Conservation (phyloP, 768 basidiomycete species). For the Boletus rubropictus region DNA sequence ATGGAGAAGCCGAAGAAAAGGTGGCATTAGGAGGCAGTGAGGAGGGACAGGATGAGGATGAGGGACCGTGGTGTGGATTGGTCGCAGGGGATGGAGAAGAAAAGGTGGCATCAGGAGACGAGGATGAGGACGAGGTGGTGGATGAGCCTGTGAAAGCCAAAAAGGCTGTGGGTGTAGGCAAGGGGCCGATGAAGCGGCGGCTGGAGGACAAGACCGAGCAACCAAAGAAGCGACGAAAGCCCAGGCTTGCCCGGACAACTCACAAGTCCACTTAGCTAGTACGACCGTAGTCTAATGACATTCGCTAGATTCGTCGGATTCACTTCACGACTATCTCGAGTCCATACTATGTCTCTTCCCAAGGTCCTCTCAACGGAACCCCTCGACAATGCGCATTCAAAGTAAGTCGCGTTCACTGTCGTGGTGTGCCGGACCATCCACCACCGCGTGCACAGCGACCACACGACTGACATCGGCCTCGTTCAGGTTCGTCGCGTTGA, state of each 20-base stretch:
- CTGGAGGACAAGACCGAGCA: slow-evolving; percentile 8
- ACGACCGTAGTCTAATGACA: neutral
- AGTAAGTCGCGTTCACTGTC: slow-evolving; percentile 34
- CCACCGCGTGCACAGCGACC: neutral
- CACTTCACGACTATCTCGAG: neutral
- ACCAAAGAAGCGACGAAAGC: slow-evolving; percentile 15
- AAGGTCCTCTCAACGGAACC: slow-evolving; percentile 49
- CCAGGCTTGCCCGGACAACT: neutral
- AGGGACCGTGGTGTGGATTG: too few relatives aligned
- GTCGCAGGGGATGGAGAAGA: neutral
- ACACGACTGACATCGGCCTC: neutral
- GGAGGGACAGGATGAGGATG: neutral
- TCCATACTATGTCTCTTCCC: slow-evolving; percentile 34
- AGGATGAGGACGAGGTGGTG: neutral
- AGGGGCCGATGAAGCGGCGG: slow-evolving; percentile 8
- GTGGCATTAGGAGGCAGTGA: neutral
- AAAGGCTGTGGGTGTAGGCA: neutral
- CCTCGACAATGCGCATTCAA: slow-evolving; percentile 51
- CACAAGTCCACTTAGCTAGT: neutral
- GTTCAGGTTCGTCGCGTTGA: slow-evolving; percentile 76
- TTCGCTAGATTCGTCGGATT: slow-evolving; percentile 4
- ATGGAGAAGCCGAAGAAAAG: slow-evolving; percentile 6
- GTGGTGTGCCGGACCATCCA: neutral
- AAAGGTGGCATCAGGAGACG: too few relatives aligned
- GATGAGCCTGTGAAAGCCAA: slow-evolving; percentile 1